Conservation (phyloP, 2,329 filamentous ascomycete species). For the Fusarium marasasianum region DNA sequence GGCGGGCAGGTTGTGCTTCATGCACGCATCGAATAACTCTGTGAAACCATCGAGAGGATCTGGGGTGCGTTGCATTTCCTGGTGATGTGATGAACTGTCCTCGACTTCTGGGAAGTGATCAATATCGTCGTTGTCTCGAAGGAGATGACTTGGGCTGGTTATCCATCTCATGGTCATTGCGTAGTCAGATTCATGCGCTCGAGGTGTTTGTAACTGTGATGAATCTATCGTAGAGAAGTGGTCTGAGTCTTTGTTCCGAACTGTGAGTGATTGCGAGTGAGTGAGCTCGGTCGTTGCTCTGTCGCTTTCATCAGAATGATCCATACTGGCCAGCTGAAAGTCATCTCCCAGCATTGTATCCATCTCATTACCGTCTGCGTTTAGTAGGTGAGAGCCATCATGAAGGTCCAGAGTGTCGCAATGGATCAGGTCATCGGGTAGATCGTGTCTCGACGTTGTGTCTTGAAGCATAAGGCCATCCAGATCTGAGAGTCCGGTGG, state of each 20-base stretch:
- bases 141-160: not conserved
- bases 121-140: not conserved
- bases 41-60: not conserved
- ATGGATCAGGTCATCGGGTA: not conserved
- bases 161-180: not conserved
- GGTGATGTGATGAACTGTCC: not conserved
- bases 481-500: not conserved
- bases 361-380: not conserved
- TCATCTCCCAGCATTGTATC: not conserved
- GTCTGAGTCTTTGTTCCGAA: not conserved
- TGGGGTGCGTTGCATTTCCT: not conserved
- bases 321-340: not conserved
- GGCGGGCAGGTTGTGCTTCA: not conserved
- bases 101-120: not conserved
- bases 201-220: not conserved
- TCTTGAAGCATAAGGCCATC: not conserved
- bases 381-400: not conserved
- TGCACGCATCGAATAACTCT: not conserved
- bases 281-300: not conserved
- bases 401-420: not conserved
- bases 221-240: not conserved
- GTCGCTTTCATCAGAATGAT: not conserved
- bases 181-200: rapidly evolving
- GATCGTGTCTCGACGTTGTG: not conserved
- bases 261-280: not conserved